Evolutionary conservation across 2,329 filamentous ascomycete species (phyloP), one percentile per base, ranked within the genome.

Genomic region (Furcasterigmium sp.): DNA sequence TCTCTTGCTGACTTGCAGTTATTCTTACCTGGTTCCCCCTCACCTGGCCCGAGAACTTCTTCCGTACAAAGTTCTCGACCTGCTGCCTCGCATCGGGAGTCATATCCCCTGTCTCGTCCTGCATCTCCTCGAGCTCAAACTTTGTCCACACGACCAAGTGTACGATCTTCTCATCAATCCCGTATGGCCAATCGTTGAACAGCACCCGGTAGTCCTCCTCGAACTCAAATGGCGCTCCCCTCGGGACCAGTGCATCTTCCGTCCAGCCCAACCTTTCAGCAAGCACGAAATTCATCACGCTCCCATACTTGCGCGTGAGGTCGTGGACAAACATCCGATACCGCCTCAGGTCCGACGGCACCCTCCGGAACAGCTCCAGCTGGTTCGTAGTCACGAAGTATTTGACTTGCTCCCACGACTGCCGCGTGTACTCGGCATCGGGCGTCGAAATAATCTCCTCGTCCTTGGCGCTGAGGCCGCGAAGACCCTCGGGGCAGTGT

Each of bases 71-170:
- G 5, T 64, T 70, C 34, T 91, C 79, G 48, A 96, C 87, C 57
- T 81, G 69, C 15, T 63, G 64, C 39, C 82, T 75, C 8, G 81
- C 79, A 47, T 72, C 63, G 3, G 77, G 70, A 1, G 84, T 88
- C 58, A 94, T 65, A 50, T 89, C 81, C 13, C 79, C 84, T 0
- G 80, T 78, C 68, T 45, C 56, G 11, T 26, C 23, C 4, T 66
- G 62, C 53, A 93, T 83, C 45, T 90, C 85, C 42, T 81, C 74
- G 19, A 96, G 70, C 38, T 77, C 73, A 56, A 95, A 95, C 63
- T 95, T 95, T 38, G 87, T 93, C 91, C 91, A 97, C 11, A 95
- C 81, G 5, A 95, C 87, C 3, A 96, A 70, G 60, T 96, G 91
- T 14, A 87, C 78, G 50, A 95, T 91, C 41, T 77, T 73, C 37